Conservation (phyloP, 192 early-diverging fungal species). For the Coemansia sp. region DNA sequence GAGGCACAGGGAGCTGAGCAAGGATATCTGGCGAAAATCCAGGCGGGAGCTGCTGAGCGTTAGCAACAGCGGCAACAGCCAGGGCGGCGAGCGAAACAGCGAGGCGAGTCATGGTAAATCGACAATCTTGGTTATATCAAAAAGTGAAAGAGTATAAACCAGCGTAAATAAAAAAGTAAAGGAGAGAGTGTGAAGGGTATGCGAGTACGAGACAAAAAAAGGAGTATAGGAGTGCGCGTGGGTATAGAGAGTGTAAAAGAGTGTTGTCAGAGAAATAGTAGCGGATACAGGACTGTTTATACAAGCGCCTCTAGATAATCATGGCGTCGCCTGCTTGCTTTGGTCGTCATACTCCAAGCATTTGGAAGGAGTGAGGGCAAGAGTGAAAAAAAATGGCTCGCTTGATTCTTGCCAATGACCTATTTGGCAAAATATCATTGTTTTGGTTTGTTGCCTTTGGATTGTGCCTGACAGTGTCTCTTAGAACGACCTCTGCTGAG, state of each 20-base stretch:
- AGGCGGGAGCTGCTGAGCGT: conserved; percentile 37
- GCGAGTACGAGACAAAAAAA: background rate
- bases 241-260: conserved; percentile 5
- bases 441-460: conserved; percentile 11
- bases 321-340: conserved; percentile 1
- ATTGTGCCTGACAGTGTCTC: conserved; percentile 3
- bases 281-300: conserved; percentile 3
- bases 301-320: background rate
- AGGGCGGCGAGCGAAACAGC: conserved; percentile 36
- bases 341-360: background rate
- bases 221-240: background rate
- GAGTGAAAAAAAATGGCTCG: background rate
- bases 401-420: conserved; percentile 15
- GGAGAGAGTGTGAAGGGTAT: background rate
- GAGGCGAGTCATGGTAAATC: conserved; percentile 36
- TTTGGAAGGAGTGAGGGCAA: background rate
- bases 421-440: conserved; percentile 5
- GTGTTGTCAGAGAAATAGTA: conserved; percentile 8
- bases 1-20: conserved; percentile 48
- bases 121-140: background rate
- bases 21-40: conserved; percentile 44
- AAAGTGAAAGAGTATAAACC: background rate
- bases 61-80: conserved; percentile 21
- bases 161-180: background rate
- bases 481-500: conserved; percentile 1